Evolutionary conservation across 2,329 filamentous ascomycete species (phyloP).

Genomic region (Pseudogymnoascus sp.): DNA sequence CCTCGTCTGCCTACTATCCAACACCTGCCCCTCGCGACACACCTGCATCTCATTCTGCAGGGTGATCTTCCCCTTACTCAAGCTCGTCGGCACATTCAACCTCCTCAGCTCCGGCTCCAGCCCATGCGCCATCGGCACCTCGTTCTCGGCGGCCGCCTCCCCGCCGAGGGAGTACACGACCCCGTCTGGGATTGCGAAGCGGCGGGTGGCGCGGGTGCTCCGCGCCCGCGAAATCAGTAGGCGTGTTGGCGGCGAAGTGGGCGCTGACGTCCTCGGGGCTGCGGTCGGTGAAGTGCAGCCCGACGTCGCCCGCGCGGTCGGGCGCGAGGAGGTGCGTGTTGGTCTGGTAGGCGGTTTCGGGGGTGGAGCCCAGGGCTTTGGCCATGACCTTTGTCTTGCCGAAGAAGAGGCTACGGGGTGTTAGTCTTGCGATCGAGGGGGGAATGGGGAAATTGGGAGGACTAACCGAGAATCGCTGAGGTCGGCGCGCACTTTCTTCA

Average conservation of each 20-base stretch:
- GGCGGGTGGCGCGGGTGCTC: constrained; percentile 67
- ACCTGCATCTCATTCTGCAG: constrained; percentile 52
- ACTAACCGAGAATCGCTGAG: constrained; percentile 75
- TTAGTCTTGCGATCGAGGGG: neutral
- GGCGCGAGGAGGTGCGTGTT: constrained; percentile 65
- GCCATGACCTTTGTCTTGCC: constrained; percentile 99
- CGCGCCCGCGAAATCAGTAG: constrained; percentile 86
- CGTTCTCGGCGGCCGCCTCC: constrained; percentile 71
- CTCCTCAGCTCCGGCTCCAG: constrained; percentile 86
- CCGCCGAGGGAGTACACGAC: constrained; percentile 74
- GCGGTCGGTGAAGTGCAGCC: constrained; percentile 84
- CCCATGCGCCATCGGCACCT: constrained; percentile 79
- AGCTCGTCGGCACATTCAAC: constrained; percentile 80
- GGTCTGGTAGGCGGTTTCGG: constrained; percentile 72
- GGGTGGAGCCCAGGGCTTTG: constrained; percentile 76
- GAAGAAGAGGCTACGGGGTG: constrained; percentile 72
- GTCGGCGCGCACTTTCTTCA: constrained; percentile 83
- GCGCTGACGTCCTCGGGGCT: constrained; percentile 57
- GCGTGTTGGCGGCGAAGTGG: constrained; percentile 66
- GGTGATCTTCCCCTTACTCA: constrained; percentile 82
- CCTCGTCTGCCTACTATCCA: constrained; percentile 89
- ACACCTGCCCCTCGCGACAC: constrained; percentile 74
- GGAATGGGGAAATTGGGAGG: neutral
- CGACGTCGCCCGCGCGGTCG: constrained; percentile 75
- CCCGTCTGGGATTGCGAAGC: constrained; percentile 77